Percentiles rank a stretch among this genome's conserved stretches.
Evolutionary conservation across 2,329 filamentous ascomycete species (phyloP).

Genomic region (Daldinia eschscholtzii): DNA sequence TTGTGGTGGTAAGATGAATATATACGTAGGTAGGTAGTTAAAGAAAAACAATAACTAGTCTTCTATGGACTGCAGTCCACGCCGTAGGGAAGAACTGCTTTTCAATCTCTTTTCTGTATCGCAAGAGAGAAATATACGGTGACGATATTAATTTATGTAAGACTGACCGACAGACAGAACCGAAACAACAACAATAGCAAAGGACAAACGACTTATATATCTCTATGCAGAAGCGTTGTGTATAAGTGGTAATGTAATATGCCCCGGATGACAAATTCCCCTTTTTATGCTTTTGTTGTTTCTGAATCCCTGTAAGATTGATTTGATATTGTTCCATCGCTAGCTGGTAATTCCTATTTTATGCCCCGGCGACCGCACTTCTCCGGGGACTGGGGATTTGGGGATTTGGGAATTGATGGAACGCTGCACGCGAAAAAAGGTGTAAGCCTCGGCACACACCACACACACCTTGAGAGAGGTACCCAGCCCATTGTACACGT

Average conservation of each 20-base stretch:
- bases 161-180: constrained; percentile 1
- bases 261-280: background rate
- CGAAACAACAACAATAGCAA: background rate
- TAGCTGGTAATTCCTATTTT: background rate
- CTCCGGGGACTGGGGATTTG: too few relatives aligned
- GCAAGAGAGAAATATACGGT: background rate
- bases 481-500: background rate
- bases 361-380: background rate
- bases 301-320: constrained; percentile 1
- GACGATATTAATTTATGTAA: constrained; percentile 1
- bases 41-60: background rate
- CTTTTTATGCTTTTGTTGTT: background rate
- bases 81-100: background rate
- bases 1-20: background rate
- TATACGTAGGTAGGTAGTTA: background rate
- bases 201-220: background rate
- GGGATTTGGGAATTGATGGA: background rate
- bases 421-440: background rate
- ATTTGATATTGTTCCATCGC: background rate
- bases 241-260: background rate
- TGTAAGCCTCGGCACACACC: background rate
- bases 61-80: background rate
- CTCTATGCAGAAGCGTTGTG: background rate
- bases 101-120: background rate
- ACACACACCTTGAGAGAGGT: background rate